Evolutionary conservation across 2,329 filamentous ascomycete genomes (phyloP), one percentile per base, ranked within the genome.

Genomic region (Aspergillus sp.): DNA sequence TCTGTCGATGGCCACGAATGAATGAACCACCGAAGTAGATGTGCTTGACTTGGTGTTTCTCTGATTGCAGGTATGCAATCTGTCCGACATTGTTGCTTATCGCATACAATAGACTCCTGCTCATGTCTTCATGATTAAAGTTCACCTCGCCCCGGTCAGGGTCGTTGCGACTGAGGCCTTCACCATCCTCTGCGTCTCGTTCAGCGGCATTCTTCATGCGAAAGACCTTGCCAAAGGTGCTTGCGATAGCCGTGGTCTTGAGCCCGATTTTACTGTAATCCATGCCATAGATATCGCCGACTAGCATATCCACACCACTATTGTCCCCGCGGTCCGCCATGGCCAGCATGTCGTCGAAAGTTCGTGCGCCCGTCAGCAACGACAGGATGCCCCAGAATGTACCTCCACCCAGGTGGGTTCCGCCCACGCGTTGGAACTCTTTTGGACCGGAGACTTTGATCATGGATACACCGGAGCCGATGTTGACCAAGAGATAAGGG

Each of bases 11-110:
- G 36, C 93, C 93, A 38, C 93, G 83, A 63, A 98, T 97, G 65
- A 97, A 98, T 5, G 86, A 93, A 27, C 93, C 93, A 26, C 93
- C 93, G 68, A 98, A 98, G 73, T 98, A 98, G 51, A 98, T 97
- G 61, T 91, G 83, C 52, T 87, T 85, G 28, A 97, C 75, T 41
- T 85, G 80, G 70, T 98, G 91, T 62, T 95, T 93, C 65, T 96
- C 90, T 4, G 88, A 93, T 64, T 97, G 93, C n/a, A 98, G 76
- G 66, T 93, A 96, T 39, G 93, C 89, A 58, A 98, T 94, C 72
- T 98, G 93, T 10, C 93, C 93, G 53, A 97, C 96, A 69, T 97
- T 97, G 73, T 97, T 97, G 65, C 86, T 82, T 29, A 97, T 88
- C 27, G 93, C 93, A 69, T 95, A 98, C 0, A 98, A 79, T 12